Percentiles rank a stretch among this genome's conserved stretches.
phyloP scores from a whole-genome alignment of 2,329 filamentous ascomycete genomes.

The Elsinoe fawcettii region DNA sequence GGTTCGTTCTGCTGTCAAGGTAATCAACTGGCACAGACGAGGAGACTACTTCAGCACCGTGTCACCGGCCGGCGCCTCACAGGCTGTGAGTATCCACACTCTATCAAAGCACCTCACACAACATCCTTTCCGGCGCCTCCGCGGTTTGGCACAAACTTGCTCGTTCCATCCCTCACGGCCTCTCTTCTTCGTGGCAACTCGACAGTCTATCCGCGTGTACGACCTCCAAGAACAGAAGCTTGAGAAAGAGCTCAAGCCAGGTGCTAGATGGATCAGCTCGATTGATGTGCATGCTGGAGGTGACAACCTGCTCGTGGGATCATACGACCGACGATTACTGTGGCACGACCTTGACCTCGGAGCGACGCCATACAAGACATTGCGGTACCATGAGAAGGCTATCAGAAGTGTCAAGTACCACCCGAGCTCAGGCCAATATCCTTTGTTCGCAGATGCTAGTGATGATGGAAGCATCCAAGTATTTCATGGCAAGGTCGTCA shows the following conservation, averaged over 20 bases:
- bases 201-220: slow-evolving; percentile 86
- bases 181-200: slow-evolving; percentile 92
- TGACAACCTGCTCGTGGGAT: slow-evolving; percentile 88
- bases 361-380: slow-evolving; percentile 85
- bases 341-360: slow-evolving; percentile 97
- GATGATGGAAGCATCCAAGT: slow-evolving; percentile 93
- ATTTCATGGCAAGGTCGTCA: slow-evolving; percentile 93
- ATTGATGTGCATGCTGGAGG: slow-evolving; percentile 91
- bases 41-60: slow-evolving; percentile 94
- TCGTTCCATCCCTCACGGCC: slow-evolving; percentile 92
- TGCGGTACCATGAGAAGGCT: slow-evolving; percentile 88
- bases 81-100: slow-evolving; percentile 85
- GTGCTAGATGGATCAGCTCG: slow-evolving; percentile 87
- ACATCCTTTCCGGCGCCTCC: slow-evolving; percentile 75
- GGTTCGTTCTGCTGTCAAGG: slow-evolving; percentile 62
- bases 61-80: slow-evolving; percentile 65
- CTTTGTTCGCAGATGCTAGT: slow-evolving; percentile 87
- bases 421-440: slow-evolving; percentile 53
- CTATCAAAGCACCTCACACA: slow-evolving; percentile 92
- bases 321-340: slow-evolving; percentile 84
- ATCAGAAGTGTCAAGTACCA: slow-evolving; percentile 88
- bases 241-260: slow-evolving; percentile 86
- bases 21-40: slow-evolving; percentile 84
- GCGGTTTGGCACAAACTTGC: slow-evolving; percentile 74
- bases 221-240: slow-evolving; percentile 87